Conservation (phyloP, 2,329 filamentous ascomycete species). For the Pseudopyrenochaeta lycopersici region DNA sequence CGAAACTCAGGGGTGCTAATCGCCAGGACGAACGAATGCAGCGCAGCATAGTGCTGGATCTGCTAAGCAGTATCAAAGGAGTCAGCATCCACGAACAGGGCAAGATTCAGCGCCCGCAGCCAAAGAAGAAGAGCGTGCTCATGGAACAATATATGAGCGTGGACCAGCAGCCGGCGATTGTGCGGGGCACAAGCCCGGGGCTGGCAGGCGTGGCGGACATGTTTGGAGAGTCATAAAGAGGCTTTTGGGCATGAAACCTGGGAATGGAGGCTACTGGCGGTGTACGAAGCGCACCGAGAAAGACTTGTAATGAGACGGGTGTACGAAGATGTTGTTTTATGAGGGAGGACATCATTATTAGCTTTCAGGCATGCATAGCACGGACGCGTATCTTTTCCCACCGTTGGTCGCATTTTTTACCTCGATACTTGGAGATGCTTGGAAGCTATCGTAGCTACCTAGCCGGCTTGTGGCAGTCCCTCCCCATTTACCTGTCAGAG, state of each 20-base stretch:
- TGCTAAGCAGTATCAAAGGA: slow-evolving; percentile 86
- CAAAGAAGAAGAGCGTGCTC: slow-evolving; percentile 43
- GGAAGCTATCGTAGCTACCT: no score
- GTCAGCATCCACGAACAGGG: slow-evolving; percentile 94
- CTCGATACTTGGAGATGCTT: no score
- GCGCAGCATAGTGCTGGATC: slow-evolving; percentile 80
- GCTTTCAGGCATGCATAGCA: neutral
- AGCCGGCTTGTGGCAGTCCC: no score
- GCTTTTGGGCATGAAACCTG: no score
- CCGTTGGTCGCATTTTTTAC: no score
- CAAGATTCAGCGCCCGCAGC: slow-evolving; percentile 66
- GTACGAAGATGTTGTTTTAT: neutral
- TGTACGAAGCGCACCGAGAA: no score
- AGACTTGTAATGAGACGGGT: neutral
- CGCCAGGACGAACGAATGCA: slow-evolving; percentile 75
- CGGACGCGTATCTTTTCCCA: no score
- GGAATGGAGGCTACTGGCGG: no score
- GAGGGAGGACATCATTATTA: neutral
- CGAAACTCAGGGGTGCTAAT: slow-evolving; percentile 47
- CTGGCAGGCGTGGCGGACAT: slow-evolving; percentile 57
- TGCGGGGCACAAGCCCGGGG: slow-evolving; percentile 50
- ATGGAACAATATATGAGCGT: slow-evolving; percentile 55
- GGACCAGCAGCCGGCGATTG: slow-evolving; percentile 48
- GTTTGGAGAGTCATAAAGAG: slow-evolving; percentile 41
- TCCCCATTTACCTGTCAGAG: no score